Percentiles rank a stretch among this genome's conserved stretches.
phyloP scores from a whole-genome alignment of 2,329 filamentous ascomycete species.

The Aspergillus luchuensis region DNA sequence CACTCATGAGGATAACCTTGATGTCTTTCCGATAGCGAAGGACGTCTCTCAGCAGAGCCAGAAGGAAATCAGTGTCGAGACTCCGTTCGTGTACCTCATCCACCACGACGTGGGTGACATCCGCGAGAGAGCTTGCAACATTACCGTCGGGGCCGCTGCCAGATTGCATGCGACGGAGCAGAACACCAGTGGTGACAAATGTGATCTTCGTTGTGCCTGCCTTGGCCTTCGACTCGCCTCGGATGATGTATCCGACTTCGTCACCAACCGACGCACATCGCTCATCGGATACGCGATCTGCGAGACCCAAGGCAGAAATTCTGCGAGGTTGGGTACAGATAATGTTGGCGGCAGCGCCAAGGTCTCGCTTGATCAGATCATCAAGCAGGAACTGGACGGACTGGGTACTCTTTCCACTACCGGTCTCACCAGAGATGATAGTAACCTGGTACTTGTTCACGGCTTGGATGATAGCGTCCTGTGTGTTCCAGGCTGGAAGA shows the following conservation, averaged over 20 bases:
- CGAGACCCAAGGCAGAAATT: slow-evolving; percentile 90
- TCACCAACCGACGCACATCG: slow-evolving; percentile 78
- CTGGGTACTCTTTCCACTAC: slow-evolving; percentile 95
- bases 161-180: slow-evolving; percentile 87
- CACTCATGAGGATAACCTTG: slow-evolving; percentile 93
- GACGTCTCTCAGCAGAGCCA: slow-evolving; percentile 84
- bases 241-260: slow-evolving; percentile 88
- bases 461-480: slow-evolving; percentile 72
- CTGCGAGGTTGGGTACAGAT: slow-evolving; percentile 93
- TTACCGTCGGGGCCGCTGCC: slow-evolving; percentile 79
- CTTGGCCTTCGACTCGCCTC: slow-evolving; percentile 80
- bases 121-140: slow-evolving; percentile 76
- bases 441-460: slow-evolving; percentile 82
- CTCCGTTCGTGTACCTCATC: slow-evolving; percentile 97
- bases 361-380: slow-evolving; percentile 74
- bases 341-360: slow-evolving; percentile 81
- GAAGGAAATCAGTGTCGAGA: slow-evolving; percentile 89
- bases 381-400: slow-evolving; percentile 95
- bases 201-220: slow-evolving; percentile 78
- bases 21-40: slow-evolving; percentile 73
- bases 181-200: slow-evolving; percentile 92
- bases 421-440: slow-evolving; percentile 95
- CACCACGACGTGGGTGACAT: slow-evolving; percentile 92
- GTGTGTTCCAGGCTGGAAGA: slow-evolving; percentile 85
- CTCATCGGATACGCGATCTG: slow-evolving; percentile 92